Percentiles rank a stretch among this genome's conserved stretches.
Conservation (phyloP, 768 basidiomycete species). For the Leccinum incarnatum region DNA sequence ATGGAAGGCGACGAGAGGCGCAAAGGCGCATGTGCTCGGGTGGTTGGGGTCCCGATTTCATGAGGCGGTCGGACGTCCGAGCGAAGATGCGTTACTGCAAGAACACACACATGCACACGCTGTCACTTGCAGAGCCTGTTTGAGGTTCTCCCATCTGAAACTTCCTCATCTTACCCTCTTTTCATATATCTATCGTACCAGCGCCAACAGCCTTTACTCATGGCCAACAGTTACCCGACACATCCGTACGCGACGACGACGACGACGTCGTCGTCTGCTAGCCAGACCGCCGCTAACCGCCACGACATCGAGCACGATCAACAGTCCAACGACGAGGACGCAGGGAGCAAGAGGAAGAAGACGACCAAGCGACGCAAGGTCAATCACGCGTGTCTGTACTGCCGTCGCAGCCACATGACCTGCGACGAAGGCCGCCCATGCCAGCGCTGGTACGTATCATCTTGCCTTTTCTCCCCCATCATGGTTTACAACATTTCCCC, state of each 20-base stretch:
- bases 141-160: conserved; percentile 24
- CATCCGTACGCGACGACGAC: conserved; percentile 27
- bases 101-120: conserved; percentile 10
- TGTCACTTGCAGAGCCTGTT: conserved; percentile 16
- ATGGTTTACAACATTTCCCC: not conserved
- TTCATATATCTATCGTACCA: conserved; percentile 2
- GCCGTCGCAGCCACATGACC: conserved; percentile 89
- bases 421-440: conserved; percentile 90
- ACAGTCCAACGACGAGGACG: conserved; percentile 31
- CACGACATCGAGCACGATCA: conserved; percentile 27
- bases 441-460: conserved; percentile 77
- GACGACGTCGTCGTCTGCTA: conserved; percentile 19
- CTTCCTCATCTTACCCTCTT: not conserved
- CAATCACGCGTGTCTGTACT: conserved; percentile 92
- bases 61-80: not conserved
- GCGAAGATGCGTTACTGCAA: not conserved
- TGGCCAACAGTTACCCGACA: conserved; percentile 27
- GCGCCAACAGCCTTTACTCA: conserved; percentile 2
- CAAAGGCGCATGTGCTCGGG: conserved; percentile 2
- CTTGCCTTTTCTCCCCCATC: not conserved
- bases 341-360: conserved; percentile 40
- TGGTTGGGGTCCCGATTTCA: conserved; percentile 24
- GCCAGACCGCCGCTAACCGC: conserved; percentile 1
- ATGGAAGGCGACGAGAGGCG: not conserved
- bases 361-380: conserved; percentile 73